phyloP scores from a whole-genome alignment of 305 asterid species.

The Fraxinus sp. region DNA sequence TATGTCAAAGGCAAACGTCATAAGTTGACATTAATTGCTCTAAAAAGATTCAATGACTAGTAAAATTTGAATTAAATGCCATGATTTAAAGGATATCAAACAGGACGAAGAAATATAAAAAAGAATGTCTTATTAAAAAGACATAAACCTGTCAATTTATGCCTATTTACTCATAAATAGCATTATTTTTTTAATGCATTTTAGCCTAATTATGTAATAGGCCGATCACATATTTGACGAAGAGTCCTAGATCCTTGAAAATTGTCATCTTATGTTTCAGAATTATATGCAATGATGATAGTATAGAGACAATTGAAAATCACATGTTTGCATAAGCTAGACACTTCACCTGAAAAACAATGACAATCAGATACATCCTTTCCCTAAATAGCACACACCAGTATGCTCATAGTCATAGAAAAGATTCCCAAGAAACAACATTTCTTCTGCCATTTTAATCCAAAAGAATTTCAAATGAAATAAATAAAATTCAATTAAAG shows the following conservation, averaged over 20 bases:
- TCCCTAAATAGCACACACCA: slow-evolving; percentile 7
- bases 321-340: neutral
- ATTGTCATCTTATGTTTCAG: neutral
- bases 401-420: neutral
- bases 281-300: neutral
- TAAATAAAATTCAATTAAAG: neutral
- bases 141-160: neutral
- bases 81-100: neutral
- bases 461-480: neutral
- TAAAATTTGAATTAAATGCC: neutral
- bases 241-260: neutral
- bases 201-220: neutral
- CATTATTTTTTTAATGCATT: neutral
- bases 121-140: neutral
- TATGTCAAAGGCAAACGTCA: neutral
- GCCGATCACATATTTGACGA: neutral
- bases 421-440: neutral
- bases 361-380: neutral
- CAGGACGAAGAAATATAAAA: neutral
- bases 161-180: neutral
- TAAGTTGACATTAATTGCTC: neutral
- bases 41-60: neutral
- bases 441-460: neutral
- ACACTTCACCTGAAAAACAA: neutral
- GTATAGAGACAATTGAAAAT: neutral